Evolutionary conservation across 805 yeast genomes (phyloP).

Genomic region (Saccharomycopsis microspora): DNA sequence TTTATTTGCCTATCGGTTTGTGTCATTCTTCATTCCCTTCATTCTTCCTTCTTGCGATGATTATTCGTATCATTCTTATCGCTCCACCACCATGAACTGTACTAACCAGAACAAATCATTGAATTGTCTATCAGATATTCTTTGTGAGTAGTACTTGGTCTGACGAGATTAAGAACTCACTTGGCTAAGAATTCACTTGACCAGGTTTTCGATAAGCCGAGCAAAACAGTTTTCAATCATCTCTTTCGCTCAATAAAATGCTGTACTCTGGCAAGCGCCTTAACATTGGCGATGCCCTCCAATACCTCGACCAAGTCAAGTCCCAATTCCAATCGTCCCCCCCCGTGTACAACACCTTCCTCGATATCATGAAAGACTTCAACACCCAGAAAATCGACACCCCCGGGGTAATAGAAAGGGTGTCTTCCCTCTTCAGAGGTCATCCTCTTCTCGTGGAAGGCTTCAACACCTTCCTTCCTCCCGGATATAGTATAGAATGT

Average conservation of each 20-base stretch:
- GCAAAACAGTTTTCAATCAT: no score
- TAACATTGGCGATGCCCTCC: slow-evolving; percentile 91
- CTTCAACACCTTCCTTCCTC: slow-evolving; percentile 93
- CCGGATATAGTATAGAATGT: slow-evolving; percentile 91
- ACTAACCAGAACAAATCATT: no score
- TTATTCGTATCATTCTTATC: no score
- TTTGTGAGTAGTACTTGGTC: no score
- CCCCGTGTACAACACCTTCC: slow-evolving; percentile 88
- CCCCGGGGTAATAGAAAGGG: slow-evolving; percentile 96
- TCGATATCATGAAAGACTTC: slow-evolving; percentile 98
- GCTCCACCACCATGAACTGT: no score
- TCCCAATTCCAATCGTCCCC: slow-evolving; percentile 86
- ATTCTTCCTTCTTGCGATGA: no score
- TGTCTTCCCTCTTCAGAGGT: slow-evolving; percentile 81
- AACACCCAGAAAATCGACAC: slow-evolving; percentile 93
- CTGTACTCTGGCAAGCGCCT: slow-evolving; percentile 36
- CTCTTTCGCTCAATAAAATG: not conserved
- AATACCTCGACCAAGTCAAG: slow-evolving; percentile 92
- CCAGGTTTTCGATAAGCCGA: no score
- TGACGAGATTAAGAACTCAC: no score
- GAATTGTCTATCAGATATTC: no score
- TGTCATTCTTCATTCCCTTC: no score
- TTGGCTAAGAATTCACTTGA: no score
- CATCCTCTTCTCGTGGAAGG: slow-evolving; percentile 93
- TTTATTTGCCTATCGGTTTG: no score